A percentile compares a stretch with the other conserved stretches of the same genome.
Evolutionary conservation across 495 filamentous ascomycete genomes (phyloP).

Genomic region (Penicillium silybi): DNA sequence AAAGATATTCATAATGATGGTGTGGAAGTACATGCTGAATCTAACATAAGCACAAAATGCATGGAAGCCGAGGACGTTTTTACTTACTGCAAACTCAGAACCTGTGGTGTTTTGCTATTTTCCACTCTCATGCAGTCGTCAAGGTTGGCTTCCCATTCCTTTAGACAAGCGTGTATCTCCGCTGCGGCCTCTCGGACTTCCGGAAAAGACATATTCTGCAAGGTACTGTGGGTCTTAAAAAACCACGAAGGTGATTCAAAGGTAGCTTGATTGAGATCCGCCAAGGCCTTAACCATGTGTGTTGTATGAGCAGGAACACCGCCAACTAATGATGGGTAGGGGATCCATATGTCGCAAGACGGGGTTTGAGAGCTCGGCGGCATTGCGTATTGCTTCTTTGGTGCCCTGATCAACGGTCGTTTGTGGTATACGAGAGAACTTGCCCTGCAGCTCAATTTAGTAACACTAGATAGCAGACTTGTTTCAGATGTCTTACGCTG

Average conservation of each 20-base stretch:
- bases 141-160: background rate
- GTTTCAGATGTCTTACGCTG: no score
- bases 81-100: background rate
- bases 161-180: background rate
- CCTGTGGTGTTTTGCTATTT: background rate
- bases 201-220: no score
- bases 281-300: slow-evolving; percentile 24
- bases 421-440: slow-evolving; percentile 24
- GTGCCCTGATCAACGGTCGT: slow-evolving; percentile 7
- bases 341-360: slow-evolving; percentile 21
- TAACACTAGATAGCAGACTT: no score
- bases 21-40: background rate
- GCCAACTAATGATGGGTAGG: slow-evolving; percentile 20
- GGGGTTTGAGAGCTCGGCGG: slow-evolving; percentile 11
- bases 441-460: slow-evolving; percentile 1
- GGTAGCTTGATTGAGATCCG: slow-evolving; percentile 24
- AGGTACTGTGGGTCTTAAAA: no score
- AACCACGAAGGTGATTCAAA: no score
- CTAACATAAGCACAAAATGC: background rate
- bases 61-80: background rate
- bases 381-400: slow-evolving; percentile 11
- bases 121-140: background rate
- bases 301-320: slow-evolving; percentile 18
- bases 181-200: background rate
- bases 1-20: background rate